Conservation (phyloP, 495 filamentous ascomycete genomes). For the Endocarpon pusillum region DNA sequence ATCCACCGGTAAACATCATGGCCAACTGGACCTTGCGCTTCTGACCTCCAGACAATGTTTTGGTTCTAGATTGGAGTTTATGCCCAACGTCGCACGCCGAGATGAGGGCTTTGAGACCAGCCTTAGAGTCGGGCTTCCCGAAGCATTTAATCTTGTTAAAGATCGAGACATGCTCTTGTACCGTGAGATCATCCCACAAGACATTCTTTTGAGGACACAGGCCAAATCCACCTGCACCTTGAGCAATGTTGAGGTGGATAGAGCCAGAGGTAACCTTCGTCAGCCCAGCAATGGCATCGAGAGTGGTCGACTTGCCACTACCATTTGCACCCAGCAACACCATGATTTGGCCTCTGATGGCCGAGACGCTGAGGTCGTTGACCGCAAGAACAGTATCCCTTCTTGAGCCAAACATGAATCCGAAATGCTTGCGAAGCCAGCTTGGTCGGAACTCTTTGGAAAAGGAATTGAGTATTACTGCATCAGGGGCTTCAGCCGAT, state of each 20-base stretch:
- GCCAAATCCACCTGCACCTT: constrained; percentile 58
- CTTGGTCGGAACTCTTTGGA: constrained; percentile 58
- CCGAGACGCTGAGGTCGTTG: constrained; percentile 42
- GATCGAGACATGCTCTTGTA: constrained; percentile 60
- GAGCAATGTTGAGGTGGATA: constrained; percentile 39
- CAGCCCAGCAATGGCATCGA: constrained; percentile 70
- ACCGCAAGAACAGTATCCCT: constrained; percentile 57
- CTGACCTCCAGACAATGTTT: constrained; percentile 69
- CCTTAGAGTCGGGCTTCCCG: constrained; percentile 29
- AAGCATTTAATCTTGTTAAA: constrained; percentile 63
- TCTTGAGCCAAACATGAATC: constrained; percentile 31
- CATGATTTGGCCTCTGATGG: constrained; percentile 59
- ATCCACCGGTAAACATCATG: constrained; percentile 86
- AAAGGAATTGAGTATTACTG: constrained; percentile 49
- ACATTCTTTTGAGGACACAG: constrained; percentile 85
- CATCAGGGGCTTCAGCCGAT: constrained; percentile 15
- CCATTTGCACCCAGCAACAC: constrained; percentile 76
- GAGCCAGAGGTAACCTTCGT: constrained; percentile 50
- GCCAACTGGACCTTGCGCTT: constrained; percentile 80
- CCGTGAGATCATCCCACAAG: constrained; percentile 69
- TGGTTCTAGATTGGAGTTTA: constrained; percentile 47
- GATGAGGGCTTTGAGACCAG: constrained; percentile 41
- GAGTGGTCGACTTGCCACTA: constrained; percentile 70
- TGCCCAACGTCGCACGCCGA: constrained; percentile 47
- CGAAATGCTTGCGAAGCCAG: constrained; percentile 32